Evolutionary conservation across 2,329 filamentous ascomycete species (phyloP).

Genomic region (Didymella pomorum): DNA sequence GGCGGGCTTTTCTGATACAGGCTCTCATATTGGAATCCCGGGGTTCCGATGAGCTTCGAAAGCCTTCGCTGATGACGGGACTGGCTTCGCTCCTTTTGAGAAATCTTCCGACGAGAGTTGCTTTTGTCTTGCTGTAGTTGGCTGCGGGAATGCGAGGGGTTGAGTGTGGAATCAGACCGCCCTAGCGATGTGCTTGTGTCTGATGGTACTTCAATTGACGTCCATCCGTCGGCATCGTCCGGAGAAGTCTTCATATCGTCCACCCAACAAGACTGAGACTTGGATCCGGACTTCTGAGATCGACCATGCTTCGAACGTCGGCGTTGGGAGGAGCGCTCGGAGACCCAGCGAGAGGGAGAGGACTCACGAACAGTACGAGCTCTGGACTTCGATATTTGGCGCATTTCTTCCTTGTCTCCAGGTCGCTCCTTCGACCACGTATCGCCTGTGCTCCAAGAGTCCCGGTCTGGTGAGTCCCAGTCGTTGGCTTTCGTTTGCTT

Average conservation of each 20-base stretch:
- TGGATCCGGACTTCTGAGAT: constrained; percentile 2
- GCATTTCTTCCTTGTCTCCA: constrained; percentile 4
- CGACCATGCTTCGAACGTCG: not conserved
- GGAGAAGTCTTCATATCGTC: constrained; percentile 11
- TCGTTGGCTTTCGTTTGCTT: constrained; percentile 12
- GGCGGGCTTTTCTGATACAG: not conserved
- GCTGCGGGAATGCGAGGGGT: constrained; percentile 22
- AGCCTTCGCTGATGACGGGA: constrained; percentile 9
- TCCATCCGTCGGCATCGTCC: constrained; percentile 21
- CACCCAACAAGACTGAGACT: not conserved
- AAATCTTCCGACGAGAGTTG: constrained; percentile 1
- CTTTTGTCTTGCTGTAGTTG: constrained; percentile 2
- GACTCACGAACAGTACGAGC: constrained; percentile 2
- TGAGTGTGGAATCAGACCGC: constrained; percentile 23
- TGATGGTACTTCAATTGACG: constrained; percentile 10
- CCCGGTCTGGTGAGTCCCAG: constrained; percentile 27
- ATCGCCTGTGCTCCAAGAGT: constrained; percentile 33
- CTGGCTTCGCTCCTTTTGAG: not conserved
- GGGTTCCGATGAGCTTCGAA: not conserved
- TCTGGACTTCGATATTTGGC: constrained; percentile 1
- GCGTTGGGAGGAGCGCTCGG: not conserved
- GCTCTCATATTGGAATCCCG: not conserved
- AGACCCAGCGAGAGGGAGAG: not conserved
- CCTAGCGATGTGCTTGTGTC: constrained; percentile 18
- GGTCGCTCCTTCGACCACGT: constrained; percentile 23